Percentiles rank a stretch among this genome's conserved stretches.
Conservation (phyloP, 116 monocot genomes). For the Posidonia oceanica region DNA sequence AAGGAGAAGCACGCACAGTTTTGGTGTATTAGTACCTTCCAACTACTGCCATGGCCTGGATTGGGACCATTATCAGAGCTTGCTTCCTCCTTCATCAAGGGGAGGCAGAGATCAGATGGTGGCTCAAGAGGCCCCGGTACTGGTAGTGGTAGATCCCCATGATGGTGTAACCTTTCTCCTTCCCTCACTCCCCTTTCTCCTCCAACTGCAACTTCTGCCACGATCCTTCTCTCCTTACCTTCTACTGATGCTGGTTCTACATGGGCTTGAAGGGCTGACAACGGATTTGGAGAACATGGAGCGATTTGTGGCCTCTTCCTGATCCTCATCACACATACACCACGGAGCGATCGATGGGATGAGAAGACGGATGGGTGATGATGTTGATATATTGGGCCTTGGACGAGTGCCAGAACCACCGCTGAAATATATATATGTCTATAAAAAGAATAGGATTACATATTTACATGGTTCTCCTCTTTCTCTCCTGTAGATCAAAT, state of each 20-base stretch:
- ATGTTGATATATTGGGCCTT: too few species aligned
- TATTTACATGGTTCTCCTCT: too few species aligned
- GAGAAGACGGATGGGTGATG: neutral
- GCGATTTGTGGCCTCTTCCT: slow-evolving; percentile 4
- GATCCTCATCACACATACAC: slow-evolving; percentile 6
- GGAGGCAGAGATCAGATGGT: neutral
- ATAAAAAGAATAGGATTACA: too few species aligned
- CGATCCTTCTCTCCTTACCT: neutral
- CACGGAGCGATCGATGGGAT: neutral
- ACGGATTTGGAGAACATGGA: slow-evolving; percentile 4
- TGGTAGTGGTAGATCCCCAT: neutral
- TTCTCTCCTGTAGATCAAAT: too few species aligned
- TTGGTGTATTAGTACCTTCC: too few species aligned
- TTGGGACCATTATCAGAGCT: too few species aligned
- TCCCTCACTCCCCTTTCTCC: neutral
- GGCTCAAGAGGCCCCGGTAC: neutral
- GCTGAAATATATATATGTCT: too few species aligned
- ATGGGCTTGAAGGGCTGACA: neutral
- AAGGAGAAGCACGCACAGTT: too few species aligned
- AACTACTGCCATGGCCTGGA: too few species aligned
- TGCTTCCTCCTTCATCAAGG: neutral
- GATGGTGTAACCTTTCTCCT: neutral
- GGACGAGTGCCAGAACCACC: too few species aligned
- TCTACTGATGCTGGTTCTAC: neutral
- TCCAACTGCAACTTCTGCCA: slow-evolving; percentile 1